These are phyloP conservation scores for Leccinum colubrinum DNA, from an alignment of 1,284 basidiomycete species.

Conservation along the genomic window DNA sequence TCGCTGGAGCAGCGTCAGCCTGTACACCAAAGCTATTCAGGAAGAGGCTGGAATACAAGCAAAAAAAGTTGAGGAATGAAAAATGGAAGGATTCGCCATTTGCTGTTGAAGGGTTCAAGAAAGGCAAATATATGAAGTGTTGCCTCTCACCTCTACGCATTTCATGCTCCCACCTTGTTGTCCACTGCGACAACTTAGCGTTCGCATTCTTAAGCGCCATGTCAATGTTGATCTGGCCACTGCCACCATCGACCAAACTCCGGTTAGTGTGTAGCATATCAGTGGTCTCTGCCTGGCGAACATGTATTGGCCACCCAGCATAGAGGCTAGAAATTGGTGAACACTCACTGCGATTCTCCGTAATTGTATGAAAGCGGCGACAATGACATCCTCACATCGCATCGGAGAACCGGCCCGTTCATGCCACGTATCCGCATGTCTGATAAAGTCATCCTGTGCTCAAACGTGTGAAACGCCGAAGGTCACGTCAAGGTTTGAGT, in stretches of 20 bases:
- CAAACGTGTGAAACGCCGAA: constrained; percentile 11
- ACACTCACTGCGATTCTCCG: constrained; percentile 68
- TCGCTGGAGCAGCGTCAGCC: constrained; percentile 53
- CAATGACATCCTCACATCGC: constrained; percentile 76
- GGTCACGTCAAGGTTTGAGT: constrained; percentile 1
- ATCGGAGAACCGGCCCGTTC: constrained; percentile 50
- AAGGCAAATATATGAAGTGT: neutral
- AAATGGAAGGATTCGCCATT: constrained; percentile 68
- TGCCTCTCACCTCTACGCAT: constrained; percentile 58
- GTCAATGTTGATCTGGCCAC: constrained; percentile 67
- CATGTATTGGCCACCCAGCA: constrained; percentile 8
- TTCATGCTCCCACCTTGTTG: constrained; percentile 62
- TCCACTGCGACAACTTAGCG: constrained; percentile 66
- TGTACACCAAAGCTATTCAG: constrained; percentile 79
- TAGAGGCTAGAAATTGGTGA: neutral
- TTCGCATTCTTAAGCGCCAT: constrained; percentile 70
- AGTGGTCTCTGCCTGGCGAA: constrained; percentile 64
- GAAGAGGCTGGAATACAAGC: constrained; percentile 73
- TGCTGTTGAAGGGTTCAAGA: constrained; percentile 39
- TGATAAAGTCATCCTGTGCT: constrained; percentile 60
- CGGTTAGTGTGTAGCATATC: constrained; percentile 66
- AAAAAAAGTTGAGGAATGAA: constrained; percentile 70
- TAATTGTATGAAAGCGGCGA: constrained; percentile 71
- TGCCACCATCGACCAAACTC: constrained; percentile 41
- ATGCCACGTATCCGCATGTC: constrained; percentile 68